These are phyloP conservation scores for Dactylorhiza incarnata DNA, from an alignment of 106 monocot genomes.

Conservation along the genomic window DNA sequence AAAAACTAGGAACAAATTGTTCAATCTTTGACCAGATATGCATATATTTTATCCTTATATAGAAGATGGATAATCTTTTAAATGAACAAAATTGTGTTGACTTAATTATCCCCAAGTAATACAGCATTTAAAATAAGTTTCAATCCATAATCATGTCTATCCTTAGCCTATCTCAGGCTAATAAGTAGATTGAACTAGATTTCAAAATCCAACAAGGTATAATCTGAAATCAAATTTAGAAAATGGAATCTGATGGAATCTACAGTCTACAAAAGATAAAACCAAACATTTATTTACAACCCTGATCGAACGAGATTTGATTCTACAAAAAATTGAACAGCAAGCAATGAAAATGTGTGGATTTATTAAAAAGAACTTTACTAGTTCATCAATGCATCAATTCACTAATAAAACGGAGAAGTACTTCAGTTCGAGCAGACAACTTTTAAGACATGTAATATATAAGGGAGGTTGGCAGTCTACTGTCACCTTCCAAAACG, in stretches of 20 bases:
- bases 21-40: background rate
- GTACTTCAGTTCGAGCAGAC: background rate
- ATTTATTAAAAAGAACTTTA: background rate
- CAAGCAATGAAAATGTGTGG: background rate
- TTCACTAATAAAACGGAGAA: background rate
- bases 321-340: background rate
- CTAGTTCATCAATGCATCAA: background rate
- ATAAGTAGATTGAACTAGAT: background rate
- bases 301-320: background rate
- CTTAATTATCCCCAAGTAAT: background rate
- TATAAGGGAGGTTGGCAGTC: background rate
- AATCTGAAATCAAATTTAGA: background rate
- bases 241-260: background rate
- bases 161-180: background rate
- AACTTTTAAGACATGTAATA: background rate
- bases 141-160: background rate
- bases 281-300: background rate
- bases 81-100: background rate
- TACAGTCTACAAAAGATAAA: background rate
- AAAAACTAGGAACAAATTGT: background rate
- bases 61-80: background rate
- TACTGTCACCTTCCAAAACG: background rate
- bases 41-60: background rate
- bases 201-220: background rate
- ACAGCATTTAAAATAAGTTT: background rate